Percentiles rank a stretch among this genome's conserved stretches.
Evolutionary conservation across 2,329 filamentous ascomycete genomes (phyloP).

Genomic region (Cadophora malorum): DNA sequence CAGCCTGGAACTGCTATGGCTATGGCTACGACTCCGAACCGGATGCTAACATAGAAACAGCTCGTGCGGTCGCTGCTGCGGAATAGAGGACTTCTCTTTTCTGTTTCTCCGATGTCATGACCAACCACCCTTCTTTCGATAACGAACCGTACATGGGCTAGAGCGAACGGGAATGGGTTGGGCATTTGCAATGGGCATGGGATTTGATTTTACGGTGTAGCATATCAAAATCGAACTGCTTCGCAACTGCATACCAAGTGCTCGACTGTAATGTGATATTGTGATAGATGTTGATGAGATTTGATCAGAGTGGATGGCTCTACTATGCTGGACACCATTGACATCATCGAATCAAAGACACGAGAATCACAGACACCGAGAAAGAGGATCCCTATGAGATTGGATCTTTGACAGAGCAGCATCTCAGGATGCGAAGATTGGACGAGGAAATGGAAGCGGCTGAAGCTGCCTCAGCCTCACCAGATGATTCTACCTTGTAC

Average conservation of each 20-base stretch:
- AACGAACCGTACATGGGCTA: slow-evolving; percentile 36
- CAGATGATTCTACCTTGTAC: background rate
- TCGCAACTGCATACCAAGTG: slow-evolving; percentile 29
- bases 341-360: too few species aligned
- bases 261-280: slow-evolving; percentile 7
- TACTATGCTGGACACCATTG: background rate
- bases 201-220: slow-evolving; percentile 44
- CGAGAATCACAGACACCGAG: too few species aligned
- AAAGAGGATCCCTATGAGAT: too few species aligned
- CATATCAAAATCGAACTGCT: slow-evolving; percentile 44
- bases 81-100: slow-evolving; percentile 45
- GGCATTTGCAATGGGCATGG: slow-evolving; percentile 45
- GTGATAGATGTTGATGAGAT: background rate
- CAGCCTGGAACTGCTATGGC: background rate
- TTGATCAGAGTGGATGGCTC: too few species aligned
- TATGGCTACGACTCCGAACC: slow-evolving; percentile 10
- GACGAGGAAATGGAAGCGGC: background rate
- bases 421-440: too few species aligned
- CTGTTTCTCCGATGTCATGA: slow-evolving; percentile 43
- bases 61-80: slow-evolving; percentile 65
- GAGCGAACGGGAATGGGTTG: slow-evolving; percentile 42
- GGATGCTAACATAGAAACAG: slow-evolving; percentile 51
- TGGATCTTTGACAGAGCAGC: too few species aligned
- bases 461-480: background rate
- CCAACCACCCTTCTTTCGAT: slow-evolving; percentile 39